Conservation (phyloP, 2,329 filamentous ascomycete genomes). For the Penicillium carneum region DNA sequence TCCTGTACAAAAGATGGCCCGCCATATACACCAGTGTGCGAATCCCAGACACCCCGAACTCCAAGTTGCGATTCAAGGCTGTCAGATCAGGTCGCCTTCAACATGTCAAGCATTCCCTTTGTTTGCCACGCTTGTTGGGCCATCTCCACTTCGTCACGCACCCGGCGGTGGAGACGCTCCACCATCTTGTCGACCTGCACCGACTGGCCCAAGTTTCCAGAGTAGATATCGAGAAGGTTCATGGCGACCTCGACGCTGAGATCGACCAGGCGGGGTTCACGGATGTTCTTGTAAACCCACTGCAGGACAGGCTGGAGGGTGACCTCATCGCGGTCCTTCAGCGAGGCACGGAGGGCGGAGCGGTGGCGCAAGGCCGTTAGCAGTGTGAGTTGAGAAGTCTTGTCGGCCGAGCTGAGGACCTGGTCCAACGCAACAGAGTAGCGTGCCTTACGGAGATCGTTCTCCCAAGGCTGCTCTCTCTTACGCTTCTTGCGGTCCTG, state of each 20-base stretch:
- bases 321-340: conserved; percentile 80
- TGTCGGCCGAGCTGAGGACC: conserved; percentile 69
- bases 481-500: conserved; percentile 67
- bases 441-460: conserved; percentile 76
- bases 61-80: conserved; percentile 28
- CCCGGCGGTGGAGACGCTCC: conserved; percentile 71
- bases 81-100: conserved; percentile 51
- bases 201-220: conserved; percentile 76
- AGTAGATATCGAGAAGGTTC: conserved; percentile 85
- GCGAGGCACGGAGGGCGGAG: conserved; percentile 79
- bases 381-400: conserved; percentile 74
- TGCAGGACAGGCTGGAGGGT: conserved; percentile 80
- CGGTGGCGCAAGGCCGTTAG: conserved; percentile 86
- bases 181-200: conserved; percentile 75
- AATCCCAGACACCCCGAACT: conserved; percentile 34
- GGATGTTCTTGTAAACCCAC: conserved; percentile 82
- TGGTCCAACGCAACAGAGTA: conserved; percentile 81
- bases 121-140: conserved; percentile 83
- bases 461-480: conserved; percentile 79
- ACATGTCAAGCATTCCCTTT: conserved; percentile 84
- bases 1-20: conserved; percentile 39
- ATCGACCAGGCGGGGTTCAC: conserved; percentile 79
- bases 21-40: conserved; percentile 36
- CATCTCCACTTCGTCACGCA: conserved; percentile 79
- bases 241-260: conserved; percentile 84